A percentile compares a stretch with the other conserved stretches of the same genome.
phyloP scores from a whole-genome alignment of 1,284 basidiomycete species.

The Cryptococcus neoformans region DNA sequence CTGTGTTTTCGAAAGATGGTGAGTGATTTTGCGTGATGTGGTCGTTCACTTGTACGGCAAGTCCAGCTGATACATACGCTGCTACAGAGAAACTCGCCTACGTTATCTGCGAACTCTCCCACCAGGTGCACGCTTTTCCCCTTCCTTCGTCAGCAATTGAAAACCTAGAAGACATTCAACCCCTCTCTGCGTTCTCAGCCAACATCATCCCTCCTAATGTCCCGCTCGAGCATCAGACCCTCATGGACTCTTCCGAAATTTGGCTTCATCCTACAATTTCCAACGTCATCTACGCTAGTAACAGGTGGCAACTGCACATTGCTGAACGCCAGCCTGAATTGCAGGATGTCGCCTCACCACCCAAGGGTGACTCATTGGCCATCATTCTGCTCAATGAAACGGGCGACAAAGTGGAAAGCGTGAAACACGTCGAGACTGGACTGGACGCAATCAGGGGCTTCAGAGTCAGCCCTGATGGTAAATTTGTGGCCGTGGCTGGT shows the following conservation, averaged over 20 bases:
- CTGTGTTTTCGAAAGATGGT: conserved; percentile 37
- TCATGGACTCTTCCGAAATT: conserved; percentile 43
- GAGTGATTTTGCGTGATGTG: conserved; percentile 6
- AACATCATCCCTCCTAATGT: conserved; percentile 33
- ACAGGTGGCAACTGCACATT: conserved; percentile 40
- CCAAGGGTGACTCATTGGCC: conserved; percentile 42
- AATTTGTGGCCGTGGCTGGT: conserved; percentile 42
- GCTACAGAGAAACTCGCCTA: conserved; percentile 39
- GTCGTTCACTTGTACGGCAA: neutral
- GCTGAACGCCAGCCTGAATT: conserved; percentile 21
- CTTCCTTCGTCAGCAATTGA: conserved; percentile 26
- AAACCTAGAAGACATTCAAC: conserved; percentile 10
- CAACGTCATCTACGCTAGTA: conserved; percentile 39
- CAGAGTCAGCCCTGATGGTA: conserved; percentile 38
- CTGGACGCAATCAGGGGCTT: conserved; percentile 41
- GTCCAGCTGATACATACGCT: neutral
- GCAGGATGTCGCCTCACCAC: conserved; percentile 14
- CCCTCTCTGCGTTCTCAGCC: no score
- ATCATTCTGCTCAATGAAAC: conserved; percentile 28
- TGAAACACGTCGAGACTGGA: conserved; percentile 36
- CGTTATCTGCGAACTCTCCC: conserved; percentile 42
- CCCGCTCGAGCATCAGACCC: conserved; percentile 21
- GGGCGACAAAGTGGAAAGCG: conserved; percentile 23
- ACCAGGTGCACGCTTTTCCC: conserved; percentile 35
- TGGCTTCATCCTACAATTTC: conserved; percentile 25